Percentiles rank a stretch among this genome's conserved stretches.
These are phyloP conservation scores for Salix caprea DNA, from an alignment of 345 rosid species.

Conservation along the genomic window DNA sequence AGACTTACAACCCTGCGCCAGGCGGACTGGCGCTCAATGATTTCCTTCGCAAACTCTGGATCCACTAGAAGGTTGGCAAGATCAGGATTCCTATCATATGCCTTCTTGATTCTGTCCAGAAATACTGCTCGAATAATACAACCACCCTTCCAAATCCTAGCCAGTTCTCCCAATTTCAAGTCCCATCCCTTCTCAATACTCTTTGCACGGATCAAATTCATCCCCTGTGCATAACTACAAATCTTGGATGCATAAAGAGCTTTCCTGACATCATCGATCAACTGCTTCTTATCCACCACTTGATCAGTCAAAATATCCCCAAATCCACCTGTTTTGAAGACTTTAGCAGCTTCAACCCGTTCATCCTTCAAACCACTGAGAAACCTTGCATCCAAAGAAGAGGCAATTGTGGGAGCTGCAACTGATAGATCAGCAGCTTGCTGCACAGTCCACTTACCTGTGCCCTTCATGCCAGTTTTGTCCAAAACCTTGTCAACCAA, in stretches of 20 bases:
- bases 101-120: constrained; percentile 93
- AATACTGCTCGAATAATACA: constrained; percentile 92
- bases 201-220: constrained; percentile 93
- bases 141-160: constrained; percentile 98
- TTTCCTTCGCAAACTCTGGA: constrained; percentile 94
- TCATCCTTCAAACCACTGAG: constrained; percentile 92
- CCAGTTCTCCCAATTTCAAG: constrained; percentile 84
- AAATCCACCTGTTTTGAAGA: constrained; percentile 73
- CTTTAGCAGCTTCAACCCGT: constrained; percentile 78
- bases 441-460: constrained; percentile 97
- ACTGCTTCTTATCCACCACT: constrained; percentile 68
- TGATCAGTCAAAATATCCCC: constrained; percentile 57
- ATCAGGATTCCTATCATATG: constrained; percentile 81
- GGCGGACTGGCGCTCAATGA: constrained; percentile 84
- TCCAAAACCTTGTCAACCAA: constrained; percentile 93
- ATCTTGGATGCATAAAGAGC: constrained; percentile 95
- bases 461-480: constrained; percentile 97
- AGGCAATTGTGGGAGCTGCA: constrained; percentile 86
- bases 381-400: constrained; percentile 88
- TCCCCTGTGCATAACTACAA: constrained; percentile 96
- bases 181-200: constrained; percentile 85
- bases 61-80: constrained; percentile 88
- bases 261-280: constrained; percentile 78
- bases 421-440: constrained; percentile 96
- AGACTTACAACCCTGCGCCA: constrained; percentile 92